Conservation (phyloP, 208 protist species). For the Trypanosoma theileri region DNA sequence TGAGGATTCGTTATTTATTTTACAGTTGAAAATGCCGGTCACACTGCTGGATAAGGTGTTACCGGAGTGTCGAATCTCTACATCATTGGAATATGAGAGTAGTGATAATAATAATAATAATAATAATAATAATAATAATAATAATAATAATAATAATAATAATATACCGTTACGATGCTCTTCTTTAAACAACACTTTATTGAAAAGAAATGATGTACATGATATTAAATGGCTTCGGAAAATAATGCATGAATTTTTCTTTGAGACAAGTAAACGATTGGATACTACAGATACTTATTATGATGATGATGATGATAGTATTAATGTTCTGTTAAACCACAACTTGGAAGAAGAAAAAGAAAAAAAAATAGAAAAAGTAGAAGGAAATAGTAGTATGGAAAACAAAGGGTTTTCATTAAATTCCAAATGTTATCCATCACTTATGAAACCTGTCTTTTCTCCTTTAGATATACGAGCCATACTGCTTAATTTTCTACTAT, state of each 20-base stretch:
- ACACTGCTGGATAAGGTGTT: neutral
- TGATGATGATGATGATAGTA: neutral
- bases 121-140: constrained; percentile 1
- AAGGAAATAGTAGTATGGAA: neutral
- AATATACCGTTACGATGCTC: neutral
- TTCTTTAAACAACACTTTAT: neutral
- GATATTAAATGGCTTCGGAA: neutral
- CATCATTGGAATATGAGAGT: neutral
- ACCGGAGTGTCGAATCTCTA: neutral
- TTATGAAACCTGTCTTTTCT: neutral
- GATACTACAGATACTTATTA: neutral
- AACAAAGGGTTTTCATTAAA: neutral
- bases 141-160: neutral
- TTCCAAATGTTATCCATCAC: neutral
- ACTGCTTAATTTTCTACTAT: constrained; percentile 8
- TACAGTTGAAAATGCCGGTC: neutral
- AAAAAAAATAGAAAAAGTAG: too few relatives aligned
- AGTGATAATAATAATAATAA: neutral
- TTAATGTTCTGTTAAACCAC: neutral
- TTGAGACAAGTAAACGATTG: neutral
- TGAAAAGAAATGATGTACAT: neutral
- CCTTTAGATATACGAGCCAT: neutral
- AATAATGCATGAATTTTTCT: neutral
- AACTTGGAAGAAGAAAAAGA: too few relatives aligned
- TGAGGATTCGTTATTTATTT: constrained; percentile 14